Base-by-base conservation (phyloP, 2,329 filamentous ascomycete species). In the Ceratocystis variospora region DNA sequence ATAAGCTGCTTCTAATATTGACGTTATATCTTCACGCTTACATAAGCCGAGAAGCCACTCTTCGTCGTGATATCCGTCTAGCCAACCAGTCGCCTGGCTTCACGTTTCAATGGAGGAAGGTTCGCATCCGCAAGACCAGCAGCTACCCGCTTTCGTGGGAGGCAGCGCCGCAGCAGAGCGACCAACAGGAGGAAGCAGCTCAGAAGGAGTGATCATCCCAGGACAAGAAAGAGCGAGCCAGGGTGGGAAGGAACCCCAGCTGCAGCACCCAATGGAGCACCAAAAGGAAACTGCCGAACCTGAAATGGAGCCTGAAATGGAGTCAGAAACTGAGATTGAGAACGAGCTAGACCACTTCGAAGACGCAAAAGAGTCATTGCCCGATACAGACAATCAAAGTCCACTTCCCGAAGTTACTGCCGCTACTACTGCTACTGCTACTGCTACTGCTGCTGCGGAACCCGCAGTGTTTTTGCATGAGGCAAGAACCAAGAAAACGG, bases 351-450 rank as follows among this genome's bases (percentile, higher is more conserved):
- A 65, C 12, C 53, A 31, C 46, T 65, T 65, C 46, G 63, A 65
- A 50, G 63, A 65, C 37, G 63, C 63, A 22, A 65, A 65, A 65
- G 63, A 65, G 63, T 61, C 63, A 65, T 55, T 50, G 62, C 55
- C 55, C 22, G 55, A 59, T 59, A 59, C 28, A 19, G 45, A 63
- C 44, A 46, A 63, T 10, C 25, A 12, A 33, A 17, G 37, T 2
- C 37, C 4, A 5, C 37, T 15, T 41, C 12, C 37, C 37, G 37
- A 41, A 1, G 4, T 41, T 41, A 5, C 37, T 41, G 37, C 37
- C 37, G 37, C 37, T 41, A 12, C 12, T 8, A 41, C 37, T 12
- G 3, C 37, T 12, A 3, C 37, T 41, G 7, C 31, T 33, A 7
- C 31, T 31, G 4, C 33, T 41, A 10, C 3, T 41, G 37, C 33